Evolutionary conservation across 495 filamentous ascomycete genomes (phyloP).

Genomic region (Evansstolkia leycettana): DNA sequence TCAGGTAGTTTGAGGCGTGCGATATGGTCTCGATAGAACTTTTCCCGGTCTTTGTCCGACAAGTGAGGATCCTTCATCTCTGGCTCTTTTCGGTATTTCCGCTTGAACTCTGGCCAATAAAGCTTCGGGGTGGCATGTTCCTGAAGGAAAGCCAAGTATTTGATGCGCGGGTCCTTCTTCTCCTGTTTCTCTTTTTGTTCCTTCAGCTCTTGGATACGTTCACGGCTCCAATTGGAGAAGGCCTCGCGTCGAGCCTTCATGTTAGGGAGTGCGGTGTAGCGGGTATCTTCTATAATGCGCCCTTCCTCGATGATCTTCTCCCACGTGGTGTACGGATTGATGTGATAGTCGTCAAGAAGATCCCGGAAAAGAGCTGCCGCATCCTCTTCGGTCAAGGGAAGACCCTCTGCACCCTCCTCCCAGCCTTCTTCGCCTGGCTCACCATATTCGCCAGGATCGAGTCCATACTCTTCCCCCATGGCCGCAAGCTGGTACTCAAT

Average conservation of each 20-base stretch:
- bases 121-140: slow-evolving; percentile 75
- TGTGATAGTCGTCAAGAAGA: slow-evolving; percentile 65
- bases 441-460: slow-evolving; percentile 60
- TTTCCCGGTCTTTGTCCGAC: slow-evolving; percentile 80
- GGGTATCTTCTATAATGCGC: slow-evolving; percentile 70
- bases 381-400: slow-evolving; percentile 55
- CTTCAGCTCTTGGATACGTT: slow-evolving; percentile 56
- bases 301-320: slow-evolving; percentile 74
- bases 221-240: slow-evolving; percentile 69
- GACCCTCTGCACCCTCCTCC: slow-evolving; percentile 59
- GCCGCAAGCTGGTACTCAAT: slow-evolving; percentile 82
- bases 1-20: slow-evolving; percentile 63
- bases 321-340: slow-evolving; percentile 88
- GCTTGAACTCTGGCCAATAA: slow-evolving; percentile 93
- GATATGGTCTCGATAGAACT: slow-evolving; percentile 81
- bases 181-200: slow-evolving; percentile 63
- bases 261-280: slow-evolving; percentile 71
- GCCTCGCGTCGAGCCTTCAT: slow-evolving; percentile 72
- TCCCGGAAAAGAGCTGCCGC: slow-evolving; percentile 68
- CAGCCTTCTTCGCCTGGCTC: slow-evolving; percentile 49
- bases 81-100: slow-evolving; percentile 72
- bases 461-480: slow-evolving; percentile 70
- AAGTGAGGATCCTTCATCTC: slow-evolving; percentile 70
- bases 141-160: slow-evolving; percentile 73
- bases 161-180: slow-evolving; percentile 74